Base-by-base conservation (phyloP, 129 eudicot genomes). In the Centrapalus pauciflorus region DNA sequence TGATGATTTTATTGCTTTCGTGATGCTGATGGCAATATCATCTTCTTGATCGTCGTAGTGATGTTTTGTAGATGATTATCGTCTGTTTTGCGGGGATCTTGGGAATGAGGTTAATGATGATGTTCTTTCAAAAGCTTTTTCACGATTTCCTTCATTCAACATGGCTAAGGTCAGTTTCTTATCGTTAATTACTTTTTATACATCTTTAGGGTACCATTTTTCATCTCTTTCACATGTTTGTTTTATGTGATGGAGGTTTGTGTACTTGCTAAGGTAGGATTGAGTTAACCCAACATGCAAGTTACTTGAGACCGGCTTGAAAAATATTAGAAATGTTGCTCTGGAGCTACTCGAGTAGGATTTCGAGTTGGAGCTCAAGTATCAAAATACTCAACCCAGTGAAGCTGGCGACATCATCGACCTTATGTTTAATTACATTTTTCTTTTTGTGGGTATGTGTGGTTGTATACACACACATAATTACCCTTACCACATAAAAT, bases 21-120 rank as follows among this genome's bases (percentile, higher is more conserved):
- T 60, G 14, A 2, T 38, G 29, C 43, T 55, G 41, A 66, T 64
- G 64, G 8, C 7, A 20, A 20, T 66, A 52, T 69, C 51, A 67
- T 58, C 65, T 49, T 63, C 16, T 13, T 61, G 73, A 38, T 64
- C 37, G 66, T 52, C 29, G 58, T 64, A 64, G 59, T 74, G 55
- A 26, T 65, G 26, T 70, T 67, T 51, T 77, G 82, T 90, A 91
- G 97, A 91, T 85, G 97, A 91, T 69, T 87, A 78, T 78, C 94
- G 97, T 35, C 54, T 91, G 58, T 91, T 91, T 64, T 91, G 97
- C 51, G 94, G 97, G 16, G 90, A 91, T 72, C 96, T 91, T 69
- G 97, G 96, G 50, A 91, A 91, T 69, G 97, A 91, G 78, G 97
- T 91, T 80, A 91, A 91, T 77, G 97, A 91, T 85, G 97, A 91